phyloP scores from a whole-genome alignment of 768 basidiomycete species.

The Tulasnella sp. region DNA sequence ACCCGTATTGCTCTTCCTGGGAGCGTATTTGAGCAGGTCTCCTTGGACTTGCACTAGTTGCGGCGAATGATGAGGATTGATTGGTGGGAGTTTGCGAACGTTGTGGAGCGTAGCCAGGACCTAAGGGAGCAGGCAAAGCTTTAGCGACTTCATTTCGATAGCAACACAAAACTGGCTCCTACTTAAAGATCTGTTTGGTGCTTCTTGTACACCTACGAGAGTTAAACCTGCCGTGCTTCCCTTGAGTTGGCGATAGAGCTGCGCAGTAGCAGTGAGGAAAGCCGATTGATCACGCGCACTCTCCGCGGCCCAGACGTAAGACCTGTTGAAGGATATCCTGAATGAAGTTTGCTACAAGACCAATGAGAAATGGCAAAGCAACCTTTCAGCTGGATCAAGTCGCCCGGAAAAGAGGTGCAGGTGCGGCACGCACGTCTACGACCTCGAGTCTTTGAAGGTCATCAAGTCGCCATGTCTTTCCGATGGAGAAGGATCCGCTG shows the following conservation, averaged over 20 bases:
- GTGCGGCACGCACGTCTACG: constrained; percentile 54
- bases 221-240: constrained; percentile 46
- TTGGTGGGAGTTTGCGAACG: background rate
- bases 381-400: background rate
- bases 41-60: background rate
- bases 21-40: background rate
- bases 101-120: background rate
- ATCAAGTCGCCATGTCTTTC: constrained; percentile 88
- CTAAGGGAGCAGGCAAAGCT: background rate
- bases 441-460: constrained; percentile 82
- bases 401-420: constrained; percentile 29
- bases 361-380: constrained; percentile 18
- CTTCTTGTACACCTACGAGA: constrained; percentile 30
- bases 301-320: constrained; percentile 89
- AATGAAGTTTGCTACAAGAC: constrained; percentile 56
- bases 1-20: background rate
- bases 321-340: constrained; percentile 80
- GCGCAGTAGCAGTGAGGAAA: constrained; percentile 66
- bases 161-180: background rate
- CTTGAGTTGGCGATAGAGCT: constrained; percentile 41
- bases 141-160: background rate
- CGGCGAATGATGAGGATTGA: background rate
- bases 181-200: background rate
- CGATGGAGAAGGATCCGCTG: constrained; percentile 92
- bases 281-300: constrained; percentile 61